Evolutionary conservation across 768 basidiomycete species (phyloP).

Genomic region (Suillus bovinus): DNA sequence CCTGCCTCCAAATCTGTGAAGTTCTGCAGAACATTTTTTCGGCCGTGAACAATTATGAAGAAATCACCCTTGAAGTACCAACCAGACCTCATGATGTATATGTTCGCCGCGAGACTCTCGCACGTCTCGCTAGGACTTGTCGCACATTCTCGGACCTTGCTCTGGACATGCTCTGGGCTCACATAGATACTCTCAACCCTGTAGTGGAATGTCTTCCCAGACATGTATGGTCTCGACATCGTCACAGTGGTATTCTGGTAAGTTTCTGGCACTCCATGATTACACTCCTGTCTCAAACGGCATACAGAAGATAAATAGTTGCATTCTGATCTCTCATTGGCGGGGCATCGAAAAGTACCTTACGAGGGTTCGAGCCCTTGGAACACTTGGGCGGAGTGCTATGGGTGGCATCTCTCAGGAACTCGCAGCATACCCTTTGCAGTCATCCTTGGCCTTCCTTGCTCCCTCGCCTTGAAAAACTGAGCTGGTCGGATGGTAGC

Average conservation of each 20-base stretch:
- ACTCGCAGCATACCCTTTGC: background rate
- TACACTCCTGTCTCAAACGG: background rate
- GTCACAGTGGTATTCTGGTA: background rate
- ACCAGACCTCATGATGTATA: background rate
- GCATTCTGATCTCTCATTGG: background rate
- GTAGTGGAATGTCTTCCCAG: background rate
- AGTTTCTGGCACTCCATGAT: background rate
- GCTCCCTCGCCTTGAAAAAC: background rate
- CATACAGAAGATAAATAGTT: background rate
- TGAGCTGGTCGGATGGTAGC: background rate
- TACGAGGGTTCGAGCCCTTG: background rate
- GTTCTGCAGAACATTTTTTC: background rate
- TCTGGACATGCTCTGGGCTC: background rate
- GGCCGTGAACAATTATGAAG: background rate
- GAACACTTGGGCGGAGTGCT: background rate
- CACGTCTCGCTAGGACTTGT: background rate
- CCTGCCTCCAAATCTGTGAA: background rate
- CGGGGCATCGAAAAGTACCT: background rate
- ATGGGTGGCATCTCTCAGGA: background rate
- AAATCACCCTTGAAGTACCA: background rate
- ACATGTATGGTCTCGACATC: background rate
- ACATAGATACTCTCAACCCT: background rate
- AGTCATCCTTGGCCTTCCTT: background rate
- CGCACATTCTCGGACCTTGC: constrained; percentile 2
- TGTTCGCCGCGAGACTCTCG: background rate